phyloP scores from a whole-genome alignment of 345 rosid species.

The Firmiana major region DNA sequence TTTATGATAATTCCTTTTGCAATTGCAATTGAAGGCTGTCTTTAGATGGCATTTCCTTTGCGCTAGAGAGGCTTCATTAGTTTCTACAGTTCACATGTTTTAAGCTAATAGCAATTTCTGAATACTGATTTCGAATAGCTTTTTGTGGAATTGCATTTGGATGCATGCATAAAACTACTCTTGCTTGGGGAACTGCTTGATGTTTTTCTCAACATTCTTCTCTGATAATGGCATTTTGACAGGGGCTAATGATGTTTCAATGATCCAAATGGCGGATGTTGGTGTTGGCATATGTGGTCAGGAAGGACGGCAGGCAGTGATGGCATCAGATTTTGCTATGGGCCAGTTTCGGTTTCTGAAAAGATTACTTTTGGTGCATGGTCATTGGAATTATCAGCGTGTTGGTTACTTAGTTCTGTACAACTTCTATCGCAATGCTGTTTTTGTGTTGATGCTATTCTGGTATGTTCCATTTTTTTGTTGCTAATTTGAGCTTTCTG shows the following conservation, averaged over 20 bases:
- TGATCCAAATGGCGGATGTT: slow-evolving; percentile 95
- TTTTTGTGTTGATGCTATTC: slow-evolving; percentile 69
- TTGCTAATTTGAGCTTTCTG: not conserved
- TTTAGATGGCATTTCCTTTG: slow-evolving; percentile 7
- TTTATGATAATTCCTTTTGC: slow-evolving; percentile 1
- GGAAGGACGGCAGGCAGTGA: slow-evolving; percentile 87
- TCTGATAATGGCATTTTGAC: slow-evolving; percentile 21
- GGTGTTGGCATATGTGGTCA: slow-evolving; percentile 88
- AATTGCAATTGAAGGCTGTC: not conserved
- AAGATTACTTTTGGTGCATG: slow-evolving; percentile 72
- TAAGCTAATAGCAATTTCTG: not conserved
- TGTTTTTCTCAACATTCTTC: not conserved
- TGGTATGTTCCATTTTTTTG: slow-evolving; percentile 35
- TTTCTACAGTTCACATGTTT: not conserved
- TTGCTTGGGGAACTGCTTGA: not conserved
- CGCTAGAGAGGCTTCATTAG: not conserved
- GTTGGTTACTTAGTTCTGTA: slow-evolving; percentile 65
- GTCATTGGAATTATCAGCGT: slow-evolving; percentile 90
- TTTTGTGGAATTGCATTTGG: not conserved
- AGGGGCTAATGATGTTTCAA: slow-evolving; percentile 91
- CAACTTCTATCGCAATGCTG: slow-evolving; percentile 89
- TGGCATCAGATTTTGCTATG: slow-evolving; percentile 90
- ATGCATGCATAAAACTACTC: not conserved
- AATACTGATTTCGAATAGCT: not conserved
- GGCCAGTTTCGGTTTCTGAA: slow-evolving; percentile 74